Evolutionary conservation across 148 eudicot species (phyloP).

Genomic region (Hydrangea macrophylla): DNA sequence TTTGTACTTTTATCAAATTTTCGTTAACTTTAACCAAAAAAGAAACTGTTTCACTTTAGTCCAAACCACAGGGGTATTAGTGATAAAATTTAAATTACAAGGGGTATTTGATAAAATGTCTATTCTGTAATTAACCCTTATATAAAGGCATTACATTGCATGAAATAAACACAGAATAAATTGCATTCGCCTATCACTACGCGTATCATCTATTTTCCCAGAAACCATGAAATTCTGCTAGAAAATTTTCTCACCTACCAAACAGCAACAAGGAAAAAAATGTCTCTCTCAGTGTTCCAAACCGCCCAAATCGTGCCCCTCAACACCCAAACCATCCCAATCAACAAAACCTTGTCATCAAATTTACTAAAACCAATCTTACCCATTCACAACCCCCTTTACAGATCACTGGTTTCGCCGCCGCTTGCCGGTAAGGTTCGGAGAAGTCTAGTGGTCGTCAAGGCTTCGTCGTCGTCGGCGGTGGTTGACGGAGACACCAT

Average conservation of each 20-base stretch:
- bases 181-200: background rate
- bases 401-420: background rate
- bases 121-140: no score
- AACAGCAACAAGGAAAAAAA: constrained; percentile 9
- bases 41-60: no score
- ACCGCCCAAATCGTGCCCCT: constrained; percentile 64
- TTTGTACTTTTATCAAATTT: no score
- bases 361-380: constrained; percentile 26
- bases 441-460: constrained; percentile 25
- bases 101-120: no score
- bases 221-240: constrained; percentile 19
- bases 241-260: constrained; percentile 7
- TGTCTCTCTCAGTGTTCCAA: constrained; percentile 65
- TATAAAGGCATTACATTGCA: no score
- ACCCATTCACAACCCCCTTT: constrained; percentile 11
- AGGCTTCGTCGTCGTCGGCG: constrained; percentile 24
- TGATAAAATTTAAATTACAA: no score
- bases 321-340: constrained; percentile 39
- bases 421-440: constrained; percentile 18
- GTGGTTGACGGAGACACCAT: constrained; percentile 40
- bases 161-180: no score
- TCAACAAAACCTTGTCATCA: constrained; percentile 31
- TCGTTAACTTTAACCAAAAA: no score
- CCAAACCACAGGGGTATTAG: no score
- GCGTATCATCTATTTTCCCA: background rate